A percentile compares a stretch with the other conserved stretches of the same genome.
These are phyloP conservation scores for Trematosphaeria pertusa DNA, from an alignment of 2,329 filamentous ascomycete genomes.

Conservation along the genomic window DNA sequence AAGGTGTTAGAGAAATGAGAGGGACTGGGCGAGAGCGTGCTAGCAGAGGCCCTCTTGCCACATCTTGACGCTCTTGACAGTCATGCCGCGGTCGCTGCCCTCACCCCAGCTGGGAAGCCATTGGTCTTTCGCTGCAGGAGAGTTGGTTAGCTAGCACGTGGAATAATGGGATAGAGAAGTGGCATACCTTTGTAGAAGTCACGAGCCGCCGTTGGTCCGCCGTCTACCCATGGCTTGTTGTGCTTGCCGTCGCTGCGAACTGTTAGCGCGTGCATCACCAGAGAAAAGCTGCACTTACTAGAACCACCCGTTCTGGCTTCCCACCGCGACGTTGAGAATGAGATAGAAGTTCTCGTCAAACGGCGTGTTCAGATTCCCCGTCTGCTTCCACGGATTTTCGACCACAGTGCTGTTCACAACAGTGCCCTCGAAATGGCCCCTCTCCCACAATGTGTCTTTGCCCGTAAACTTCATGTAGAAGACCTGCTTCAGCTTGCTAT, in stretches of 20 bases:
- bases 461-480: conserved; percentile 73
- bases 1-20: not conserved
- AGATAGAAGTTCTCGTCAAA: conserved; percentile 79
- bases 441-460: conserved; percentile 65
- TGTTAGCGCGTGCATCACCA: conserved; percentile 51
- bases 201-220: conserved; percentile 25
- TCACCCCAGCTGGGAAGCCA: conserved; percentile 76
- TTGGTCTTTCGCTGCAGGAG: conserved; percentile 53
- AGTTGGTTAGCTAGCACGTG: no score
- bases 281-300: conserved; percentile 61
- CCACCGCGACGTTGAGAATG: conserved; percentile 77
- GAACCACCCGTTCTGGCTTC: conserved; percentile 83
- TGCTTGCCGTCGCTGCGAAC: conserved; percentile 54
- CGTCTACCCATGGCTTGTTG: conserved; percentile 72
- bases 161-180: no score
- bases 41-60: conserved; percentile 49
- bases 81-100: conserved; percentile 62
- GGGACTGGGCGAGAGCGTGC: no score
- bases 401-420: conserved; percentile 70
- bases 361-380: conserved; percentile 68
- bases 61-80: conserved; percentile 70
- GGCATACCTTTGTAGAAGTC: conserved; percentile 38
- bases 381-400: conserved; percentile 67
- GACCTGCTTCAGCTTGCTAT: conserved; percentile 78
- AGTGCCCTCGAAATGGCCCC: conserved; percentile 69